Base-by-base conservation (phyloP, 768 basidiomycete genomes). In the Fibroporia radiculosa region DNA sequence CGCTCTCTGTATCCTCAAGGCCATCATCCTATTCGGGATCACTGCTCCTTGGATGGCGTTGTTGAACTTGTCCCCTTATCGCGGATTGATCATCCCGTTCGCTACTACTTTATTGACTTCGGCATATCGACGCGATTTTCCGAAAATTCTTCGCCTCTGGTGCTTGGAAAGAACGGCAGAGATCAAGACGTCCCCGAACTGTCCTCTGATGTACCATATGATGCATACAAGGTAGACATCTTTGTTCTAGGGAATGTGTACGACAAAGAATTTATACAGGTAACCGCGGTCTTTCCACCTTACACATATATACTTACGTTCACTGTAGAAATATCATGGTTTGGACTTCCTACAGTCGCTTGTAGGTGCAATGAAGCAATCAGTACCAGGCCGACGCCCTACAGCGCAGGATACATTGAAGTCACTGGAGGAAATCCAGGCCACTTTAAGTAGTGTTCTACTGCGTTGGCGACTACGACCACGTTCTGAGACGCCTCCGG, bases 121-220 rank as follows among this genome's bases (percentile, higher is more conserved):
- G 51, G 51, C 2, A 23, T 52, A 14, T 55, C 54, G 3, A 31
- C 48, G 42, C 49, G 55, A 4, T 56, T 57, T 29, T n/a, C 32
- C 1, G 29, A 18, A 3, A 49, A 54, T 51, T 43, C 40, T 16
- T 27, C 47, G 3, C 41, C 46, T 0, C 26, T 48, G 1, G 50
- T 55, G 1, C 6, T 49, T 2, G 61, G 59, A 0, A 25, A 29
- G 20, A 28, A 54, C 4, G 59, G 58, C 0, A 44, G 52, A 10
- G 61, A 60, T 24, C 31, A 52, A 31, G 51, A 54, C 0, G 48
- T 56, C 2, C 61, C 59, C 0, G 61, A 62, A 31, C 43, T 61
- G 2, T 55, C 50, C 2, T 11, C 19, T 10, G 31, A 41, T 1
- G 22, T 45, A 1, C 60, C 55, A 0, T 60, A 61, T 35, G 48